Base-by-base conservation (phyloP, 257 asterid genomes). In the Anisodus tanguticus region DNA sequence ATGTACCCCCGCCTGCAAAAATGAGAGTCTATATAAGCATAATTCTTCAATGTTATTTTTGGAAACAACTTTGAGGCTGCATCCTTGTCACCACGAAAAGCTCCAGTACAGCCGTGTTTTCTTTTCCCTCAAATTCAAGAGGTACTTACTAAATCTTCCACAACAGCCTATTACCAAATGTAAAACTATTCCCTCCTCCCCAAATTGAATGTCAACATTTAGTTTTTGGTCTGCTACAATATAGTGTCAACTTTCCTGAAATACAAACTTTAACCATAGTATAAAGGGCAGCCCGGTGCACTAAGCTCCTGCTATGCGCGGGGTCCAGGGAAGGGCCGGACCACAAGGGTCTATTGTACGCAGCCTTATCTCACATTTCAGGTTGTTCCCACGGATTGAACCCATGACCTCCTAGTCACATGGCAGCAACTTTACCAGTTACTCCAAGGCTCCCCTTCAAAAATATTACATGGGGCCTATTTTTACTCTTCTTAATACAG, bases 1-100 rank as follows among this genome's bases (percentile, higher is more conserved):
- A 67, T 92, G 89, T 19, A 92, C 94, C 83, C 98, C 98, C 19
- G 91, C 97, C 99, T 96, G 98, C 86, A 83, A 85, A 79, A 45
- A 13, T 19, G 3, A 0, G 26, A 85, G 74, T 77, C 83, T 83
- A 59, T 57, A 13, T 45, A 79, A 55, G 47, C 13, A 81, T 68
- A 53, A 53, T 57, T 55, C 35, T 35, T 66, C 80, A 70, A 49
- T 35, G 37, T 2, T 17, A 8, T 17, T 43, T 71, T 41, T 64
- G 71, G 35, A 17, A 43, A 43, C 37, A 71, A 70, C 37, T 31
- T 31, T 31, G 35, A 31, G 57, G 79, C 57, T 9, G 79, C 79
- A 9, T 41, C 51, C 51, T 68, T 13, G 51, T 13, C 76, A 3
- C 19, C 47, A 1, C 51, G 15, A 68, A 68, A 13, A 6, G 2